Base-by-base conservation (phyloP, 2,329 filamentous ascomycete genomes). In the Xylaria sp. region DNA sequence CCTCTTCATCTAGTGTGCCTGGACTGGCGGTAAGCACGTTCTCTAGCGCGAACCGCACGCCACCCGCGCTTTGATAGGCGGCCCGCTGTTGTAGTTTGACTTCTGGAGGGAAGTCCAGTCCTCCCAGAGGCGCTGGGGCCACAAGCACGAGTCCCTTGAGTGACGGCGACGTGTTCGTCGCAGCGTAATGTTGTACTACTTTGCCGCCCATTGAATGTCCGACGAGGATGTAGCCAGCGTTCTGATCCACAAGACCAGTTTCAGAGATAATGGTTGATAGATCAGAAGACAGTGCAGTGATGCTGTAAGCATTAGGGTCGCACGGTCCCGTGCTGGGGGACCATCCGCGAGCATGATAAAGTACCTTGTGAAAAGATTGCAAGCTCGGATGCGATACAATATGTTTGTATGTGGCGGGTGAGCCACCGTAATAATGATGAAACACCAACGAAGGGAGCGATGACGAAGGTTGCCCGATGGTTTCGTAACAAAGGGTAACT, bases 111-210 rank as follows among this genome's bases (percentile, higher is more conserved):
- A 63, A 31, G 7, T 58, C 11, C 4, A 63, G 20, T 10, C 51
- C 59, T 9, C 59, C 42, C 4, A 67, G 44, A n/a, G 59, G 53
- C 2, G 42, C 65, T 1, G 54, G 59, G 3, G 44, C 59, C 31
- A 63, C 26, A 13, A 67, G 59, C 5, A 67, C 17, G 4, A 63
- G 26, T 5, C 42, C 53, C 48, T 49, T 66, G 1, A 63, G 42
- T n/a, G 54, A 33, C 17, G 59, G 42, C 11, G 26, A 63, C 15
- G 51, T 40, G n/a, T 31, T 53, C 7, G 46, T 54, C 36, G 65
- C 65, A 33, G 64, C 64, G 15, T 58, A 51, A 38, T 63, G 51
- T 23, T 66, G 64, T 36, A 23, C 65, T 9, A 59, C 44, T 56
- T 63, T 63, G 11, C 38, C 51, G n/a, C 36, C 57, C 33, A 54